Base-by-base conservation (phyloP, 371 early-diverging fungal genomes). In the Racocetra persica region DNA sequence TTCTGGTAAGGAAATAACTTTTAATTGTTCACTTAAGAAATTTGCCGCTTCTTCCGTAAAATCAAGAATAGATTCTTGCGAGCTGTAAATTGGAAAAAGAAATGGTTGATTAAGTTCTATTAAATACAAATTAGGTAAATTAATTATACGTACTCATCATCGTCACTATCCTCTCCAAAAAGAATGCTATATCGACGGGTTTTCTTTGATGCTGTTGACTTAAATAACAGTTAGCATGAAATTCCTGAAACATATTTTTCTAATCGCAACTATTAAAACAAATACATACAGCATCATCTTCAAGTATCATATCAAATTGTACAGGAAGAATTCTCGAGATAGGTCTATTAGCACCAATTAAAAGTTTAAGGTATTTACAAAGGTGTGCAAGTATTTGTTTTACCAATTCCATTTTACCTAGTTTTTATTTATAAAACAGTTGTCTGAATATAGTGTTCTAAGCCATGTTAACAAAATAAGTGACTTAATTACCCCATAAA, bases 321-420 rank as follows among this genome's bases (percentile, higher is more conserved):
- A 90, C 81, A 0, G 90, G 89, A 20, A 90, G 88, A 4, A 90
- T 85, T 11, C 85, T 85, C 5, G 84, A 83, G 2, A 89, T 84
- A 4, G 75, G 63, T n/a, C 85, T 83, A 69, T 86, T 81, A 8
- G 84, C 86, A 22, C 88, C 89, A 69, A 88, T 87, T n/a, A 87
- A 82, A 54, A 88, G 84, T n/a, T 83, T 85, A 63, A 91, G 82
- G 49, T 87, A 89, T 28, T 85, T 84, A 52, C 89, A 89, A 14
- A 92, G 82, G 6, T 87, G 86, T 55, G 85, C 77, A 32, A 92
- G 80, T 3, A 91, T 87, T 75, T 87, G 89, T 60, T 92, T 90
- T 36, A 94, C 92, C 0, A 92, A 81, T 57, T 93, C 92, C 81
- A 90, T 90, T 80, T 93, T 92, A 36, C 91, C 93, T 91, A 82